These are phyloP conservation scores for Penicillium ucsense DNA, from an alignment of 495 filamentous ascomycete genomes.

Conservation along the genomic window DNA sequence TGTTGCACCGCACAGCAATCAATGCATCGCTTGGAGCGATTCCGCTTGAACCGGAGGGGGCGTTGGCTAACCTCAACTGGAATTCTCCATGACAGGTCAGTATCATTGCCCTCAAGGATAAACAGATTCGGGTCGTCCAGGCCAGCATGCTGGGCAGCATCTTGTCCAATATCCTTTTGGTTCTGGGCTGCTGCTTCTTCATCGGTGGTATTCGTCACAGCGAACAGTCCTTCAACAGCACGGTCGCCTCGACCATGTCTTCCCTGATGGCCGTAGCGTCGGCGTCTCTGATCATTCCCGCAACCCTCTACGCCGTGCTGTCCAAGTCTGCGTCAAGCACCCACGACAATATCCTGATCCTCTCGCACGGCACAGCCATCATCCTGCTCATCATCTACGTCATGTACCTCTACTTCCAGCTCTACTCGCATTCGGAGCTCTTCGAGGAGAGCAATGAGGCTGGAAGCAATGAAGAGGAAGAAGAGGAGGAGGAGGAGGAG, in stretches of 20 bases:
- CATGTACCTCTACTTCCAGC: conserved; percentile 85
- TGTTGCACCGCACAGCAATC: background rate
- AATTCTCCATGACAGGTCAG: conserved; percentile 57
- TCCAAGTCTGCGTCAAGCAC: conserved; percentile 14
- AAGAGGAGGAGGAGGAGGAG: conserved; percentile 40
- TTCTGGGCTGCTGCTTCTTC: conserved; percentile 95
- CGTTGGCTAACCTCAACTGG: too few species aligned
- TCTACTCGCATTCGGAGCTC: conserved; percentile 66
- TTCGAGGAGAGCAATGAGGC: conserved; percentile 56
- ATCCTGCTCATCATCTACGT: conserved; percentile 83
- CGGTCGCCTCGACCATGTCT: conserved; percentile 90
- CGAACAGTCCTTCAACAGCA: conserved; percentile 74
- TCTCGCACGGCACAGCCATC: conserved; percentile 85
- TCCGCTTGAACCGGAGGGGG: too few species aligned
- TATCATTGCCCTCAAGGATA: conserved; percentile 77
- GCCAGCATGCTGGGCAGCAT: conserved; percentile 97
- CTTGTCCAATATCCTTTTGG: conserved; percentile 87
- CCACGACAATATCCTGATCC: conserved; percentile 54
- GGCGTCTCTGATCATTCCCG: conserved; percentile 88
- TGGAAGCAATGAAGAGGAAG: conserved; percentile 24
- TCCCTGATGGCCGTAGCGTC: conserved; percentile 90
- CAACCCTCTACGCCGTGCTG: conserved; percentile 59
- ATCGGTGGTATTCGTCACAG: conserved; percentile 61
- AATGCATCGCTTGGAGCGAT: too few species aligned
- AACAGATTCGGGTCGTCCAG: conserved; percentile 90